Conservation (phyloP, 2,329 filamentous ascomycete genomes). For the Xylogone sp. region DNA sequence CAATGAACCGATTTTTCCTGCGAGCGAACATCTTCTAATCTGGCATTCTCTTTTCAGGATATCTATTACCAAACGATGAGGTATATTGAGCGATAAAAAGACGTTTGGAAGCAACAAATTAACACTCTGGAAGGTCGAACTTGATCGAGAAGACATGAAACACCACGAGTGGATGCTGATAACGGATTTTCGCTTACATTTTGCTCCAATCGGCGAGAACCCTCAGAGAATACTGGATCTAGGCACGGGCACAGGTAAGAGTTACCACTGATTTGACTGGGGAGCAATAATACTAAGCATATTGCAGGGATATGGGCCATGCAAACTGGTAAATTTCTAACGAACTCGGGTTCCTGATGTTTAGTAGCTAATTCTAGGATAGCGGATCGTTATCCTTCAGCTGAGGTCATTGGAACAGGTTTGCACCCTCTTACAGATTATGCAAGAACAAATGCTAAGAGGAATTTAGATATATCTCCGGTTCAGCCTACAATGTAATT, state of each 20-base stretch:
- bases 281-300: neutral
- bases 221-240: conserved; percentile 6
- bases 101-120: neutral
- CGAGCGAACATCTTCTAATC: neutral
- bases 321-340: conserved; percentile 5
- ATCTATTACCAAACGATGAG: conserved; percentile 20
- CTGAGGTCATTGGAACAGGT: conserved; percentile 21
- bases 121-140: neutral
- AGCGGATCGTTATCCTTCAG: conserved; percentile 23
- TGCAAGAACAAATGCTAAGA: neutral
- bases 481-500: neutral
- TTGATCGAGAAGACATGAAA: conserved; percentile 7
- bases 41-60: conserved; percentile 13
- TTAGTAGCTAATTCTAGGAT: conserved; percentile 11
- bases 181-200: conserved; percentile 1
- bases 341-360: too few relatives aligned
- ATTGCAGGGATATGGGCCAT: conserved; percentile 36
- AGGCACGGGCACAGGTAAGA: conserved; percentile 5
- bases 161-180: conserved; percentile 8
- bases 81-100: conserved; percentile 1
- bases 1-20: neutral
- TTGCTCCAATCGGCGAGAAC: neutral
- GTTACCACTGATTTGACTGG: neutral
- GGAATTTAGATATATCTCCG: neutral
- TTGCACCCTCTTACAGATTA: neutral